Evolutionary conservation across 768 basidiomycete genomes (phyloP).

Genomic region (Suillus brevipes): DNA sequence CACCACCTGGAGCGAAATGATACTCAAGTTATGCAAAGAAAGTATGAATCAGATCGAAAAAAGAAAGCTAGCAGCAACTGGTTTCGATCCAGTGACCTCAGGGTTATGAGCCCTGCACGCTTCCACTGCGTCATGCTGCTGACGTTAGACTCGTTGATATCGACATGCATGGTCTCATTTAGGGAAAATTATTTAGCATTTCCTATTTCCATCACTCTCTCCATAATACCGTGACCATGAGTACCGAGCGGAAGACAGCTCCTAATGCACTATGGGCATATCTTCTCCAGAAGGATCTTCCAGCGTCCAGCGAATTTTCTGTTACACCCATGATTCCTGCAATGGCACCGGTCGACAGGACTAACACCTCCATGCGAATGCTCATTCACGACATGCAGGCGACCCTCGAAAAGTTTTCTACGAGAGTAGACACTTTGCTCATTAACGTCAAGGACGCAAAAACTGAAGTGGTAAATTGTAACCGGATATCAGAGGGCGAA

Average conservation of each 20-base stretch:
- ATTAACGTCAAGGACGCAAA: conserved; percentile 51
- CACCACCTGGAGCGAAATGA: neutral
- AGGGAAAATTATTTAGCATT: neutral
- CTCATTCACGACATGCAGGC: conserved; percentile 74
- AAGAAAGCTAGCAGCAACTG: conserved; percentile 26
- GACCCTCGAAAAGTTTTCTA: conserved; percentile 66
- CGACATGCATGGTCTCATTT: neutral
- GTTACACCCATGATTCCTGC: conserved; percentile 32
- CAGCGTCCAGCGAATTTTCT: conserved; percentile 22
- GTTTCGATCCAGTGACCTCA: conserved; percentile 35
- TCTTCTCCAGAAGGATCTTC: conserved; percentile 46
- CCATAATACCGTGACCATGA: neutral
- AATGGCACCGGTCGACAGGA: conserved; percentile 58
- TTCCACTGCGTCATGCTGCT: conserved; percentile 34
- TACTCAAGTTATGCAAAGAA: no score
- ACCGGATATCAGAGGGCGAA: conserved; percentile 59
- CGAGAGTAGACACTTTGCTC: conserved; percentile 53
- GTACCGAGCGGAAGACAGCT: conserved; percentile 12
- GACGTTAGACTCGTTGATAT: neutral
- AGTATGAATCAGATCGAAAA: neutral
- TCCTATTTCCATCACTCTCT: neutral
- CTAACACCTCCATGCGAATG: conserved; percentile 68
- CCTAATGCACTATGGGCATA: conserved; percentile 51
- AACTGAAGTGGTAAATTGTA: conserved; percentile 51
- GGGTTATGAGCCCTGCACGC: conserved; percentile 33